Evolutionary conservation across 306 rosid species (phyloP), one percentile per base, ranked within the genome.

Genomic region (Vigna unguiculata): DNA sequence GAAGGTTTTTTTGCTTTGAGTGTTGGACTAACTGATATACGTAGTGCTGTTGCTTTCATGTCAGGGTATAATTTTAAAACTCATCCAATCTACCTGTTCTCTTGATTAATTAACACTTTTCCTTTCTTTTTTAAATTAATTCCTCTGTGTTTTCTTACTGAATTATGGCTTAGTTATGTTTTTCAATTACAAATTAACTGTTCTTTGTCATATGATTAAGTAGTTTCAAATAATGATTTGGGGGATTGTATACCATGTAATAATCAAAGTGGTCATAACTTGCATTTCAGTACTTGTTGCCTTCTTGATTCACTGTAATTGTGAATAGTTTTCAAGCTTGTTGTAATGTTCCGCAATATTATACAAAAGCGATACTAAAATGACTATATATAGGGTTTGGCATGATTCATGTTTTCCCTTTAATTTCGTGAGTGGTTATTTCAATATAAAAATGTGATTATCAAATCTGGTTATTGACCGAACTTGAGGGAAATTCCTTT

Each of bases 361-460:
- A 55, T 57, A 10, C 11, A 45, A 13, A 13, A 34, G 11, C 24
- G 55, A 40, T 46, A 15, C 15, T 9, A 48, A 17, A 59, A 57
- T 69, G 53, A 34, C 72, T 12, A 48, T 46, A 66, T 12, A 17
- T 46, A 72, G 74, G 63, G 57, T 28, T 68, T 58, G 40, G 8
- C 51, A 43, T 47, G 54, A 74, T 78, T 65, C 41, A 68, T 20
- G 11, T 48, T 59, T 78, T 48, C 17, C 65, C 55, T 24, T 12
- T 22, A 2, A 41, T 30, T 60, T 43, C 1, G 6, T n/a, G 12
- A 22, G 46, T 60, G 21, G 65, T 22, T 58, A 58, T 48, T 70
- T 17, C 40, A 7, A 46, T 59, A 32, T 22, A 20, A 63, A 47
- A 69, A 28, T 41, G 21, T 77, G 60, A 45, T 66, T 68, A 54